Percentiles rank a stretch among this genome's conserved stretches.
Evolutionary conservation across 1,284 basidiomycete genomes (phyloP).

Genomic region (Rhizopogon hawkerae): DNA sequence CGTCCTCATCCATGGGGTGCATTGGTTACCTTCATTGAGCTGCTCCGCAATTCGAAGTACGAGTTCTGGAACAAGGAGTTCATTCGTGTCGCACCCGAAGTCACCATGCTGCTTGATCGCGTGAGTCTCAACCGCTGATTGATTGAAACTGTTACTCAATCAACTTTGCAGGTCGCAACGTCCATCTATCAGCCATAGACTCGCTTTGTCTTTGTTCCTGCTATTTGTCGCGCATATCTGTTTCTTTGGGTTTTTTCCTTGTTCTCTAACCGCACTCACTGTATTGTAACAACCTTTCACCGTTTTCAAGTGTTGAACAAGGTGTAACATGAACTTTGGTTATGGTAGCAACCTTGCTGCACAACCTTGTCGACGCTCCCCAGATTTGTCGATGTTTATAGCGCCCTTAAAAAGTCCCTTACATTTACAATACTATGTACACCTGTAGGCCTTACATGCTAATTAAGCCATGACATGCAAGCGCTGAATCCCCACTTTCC

Average conservation of each 20-base stretch:
- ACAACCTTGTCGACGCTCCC: constrained; percentile 6
- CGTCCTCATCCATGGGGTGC: constrained; percentile 98
- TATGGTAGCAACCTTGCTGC: constrained; percentile 28
- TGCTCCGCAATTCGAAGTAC: constrained; percentile 76
- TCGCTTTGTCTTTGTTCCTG: constrained; percentile 39
- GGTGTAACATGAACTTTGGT: constrained; percentile 42
- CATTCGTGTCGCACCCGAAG: constrained; percentile 72
- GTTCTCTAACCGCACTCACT: constrained; percentile 42
- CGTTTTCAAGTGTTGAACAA: constrained; percentile 49
- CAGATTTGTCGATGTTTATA: constrained; percentile 9
- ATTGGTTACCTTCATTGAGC: constrained; percentile 87
- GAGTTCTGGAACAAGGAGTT: constrained; percentile 84
- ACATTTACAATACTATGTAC: constrained; percentile 10
- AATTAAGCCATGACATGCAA: constrained; percentile 42
- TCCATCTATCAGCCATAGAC: constrained; percentile 69
- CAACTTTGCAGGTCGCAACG: constrained; percentile 48
- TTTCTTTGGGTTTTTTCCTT: constrained; percentile 37
- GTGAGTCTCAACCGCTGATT: constrained; percentile 37
- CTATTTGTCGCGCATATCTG: constrained; percentile 40
- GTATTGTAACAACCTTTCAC: constrained; percentile 68
- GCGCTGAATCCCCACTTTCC: constrained; percentile 49
- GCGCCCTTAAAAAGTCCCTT: constrained; percentile 5
- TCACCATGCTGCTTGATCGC: constrained; percentile 71
- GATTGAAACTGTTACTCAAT: constrained; percentile 8
- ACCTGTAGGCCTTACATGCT: constrained; percentile 27